Evolutionary conservation across 2,329 filamentous ascomycete genomes (phyloP).

Genomic region (Aureobasidium namibiae): DNA sequence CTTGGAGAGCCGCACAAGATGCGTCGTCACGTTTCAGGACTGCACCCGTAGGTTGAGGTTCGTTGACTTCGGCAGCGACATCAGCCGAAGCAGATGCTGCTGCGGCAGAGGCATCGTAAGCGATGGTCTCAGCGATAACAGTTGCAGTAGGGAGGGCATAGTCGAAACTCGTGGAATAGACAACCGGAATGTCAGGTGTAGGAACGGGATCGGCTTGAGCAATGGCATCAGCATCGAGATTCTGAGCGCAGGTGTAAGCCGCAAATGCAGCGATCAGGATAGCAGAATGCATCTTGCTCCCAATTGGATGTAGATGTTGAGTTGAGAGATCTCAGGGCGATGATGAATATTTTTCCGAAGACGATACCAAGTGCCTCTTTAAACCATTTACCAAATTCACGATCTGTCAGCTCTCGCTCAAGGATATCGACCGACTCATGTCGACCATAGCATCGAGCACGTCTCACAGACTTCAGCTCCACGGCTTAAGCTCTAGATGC

Average conservation of each 20-base stretch:
- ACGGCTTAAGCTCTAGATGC: not conserved
- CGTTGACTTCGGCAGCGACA: not conserved
- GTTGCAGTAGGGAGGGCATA: not conserved
- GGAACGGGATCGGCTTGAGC: not conserved
- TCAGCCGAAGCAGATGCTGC: not conserved
- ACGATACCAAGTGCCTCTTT: not conserved
- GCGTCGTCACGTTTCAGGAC: not conserved
- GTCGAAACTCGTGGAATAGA: not conserved
- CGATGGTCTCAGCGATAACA: not conserved
- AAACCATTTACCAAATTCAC: not conserved
- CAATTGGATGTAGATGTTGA: not conserved
- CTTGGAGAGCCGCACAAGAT: not conserved
- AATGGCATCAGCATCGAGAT: not conserved
- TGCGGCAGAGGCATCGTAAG: not conserved
- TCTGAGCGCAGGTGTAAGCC: not conserved
- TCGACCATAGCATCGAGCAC: not conserved
- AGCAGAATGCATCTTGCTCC: not conserved
- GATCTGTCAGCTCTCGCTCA: not conserved
- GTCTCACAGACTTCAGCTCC: not conserved
- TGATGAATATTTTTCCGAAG: not conserved
- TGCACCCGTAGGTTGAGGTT: not conserved
- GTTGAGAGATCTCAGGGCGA: not conserved
- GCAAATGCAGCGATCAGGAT: not conserved
- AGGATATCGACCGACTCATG: not conserved
- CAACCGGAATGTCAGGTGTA: not conserved